phyloP scores from a whole-genome alignment of 1,139 yeast species.

The Taphrina betulina region DNA sequence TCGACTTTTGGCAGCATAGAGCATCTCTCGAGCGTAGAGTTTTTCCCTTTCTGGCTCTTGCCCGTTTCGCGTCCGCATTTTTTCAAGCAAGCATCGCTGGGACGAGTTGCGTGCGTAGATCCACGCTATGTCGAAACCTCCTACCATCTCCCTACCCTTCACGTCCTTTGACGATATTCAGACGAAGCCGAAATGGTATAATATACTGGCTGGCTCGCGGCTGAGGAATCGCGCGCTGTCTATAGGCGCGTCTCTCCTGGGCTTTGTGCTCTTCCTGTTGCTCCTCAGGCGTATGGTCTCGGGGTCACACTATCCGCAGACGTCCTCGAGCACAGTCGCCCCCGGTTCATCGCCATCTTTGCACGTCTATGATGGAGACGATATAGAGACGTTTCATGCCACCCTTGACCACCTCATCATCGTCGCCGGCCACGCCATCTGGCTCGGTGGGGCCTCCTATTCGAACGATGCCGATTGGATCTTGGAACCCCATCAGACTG shows the following conservation, averaged over 20 bases:
- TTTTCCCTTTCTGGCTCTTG: too few relatives aligned
- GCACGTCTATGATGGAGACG: slow-evolving; percentile 20
- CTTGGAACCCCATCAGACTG: slow-evolving; percentile 64
- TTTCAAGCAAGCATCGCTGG: too few relatives aligned
- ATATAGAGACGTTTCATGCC: neutral
- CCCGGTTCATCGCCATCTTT: neutral
- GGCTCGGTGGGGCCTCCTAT: slow-evolving; percentile 53
- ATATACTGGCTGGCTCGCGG: slow-evolving; percentile 12
- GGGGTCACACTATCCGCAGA: neutral
- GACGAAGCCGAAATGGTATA: slow-evolving; percentile 1
- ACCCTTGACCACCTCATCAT: slow-evolving; percentile 49
- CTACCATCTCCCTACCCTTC: slow-evolving; percentile 27
- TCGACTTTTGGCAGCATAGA: too few relatives aligned
- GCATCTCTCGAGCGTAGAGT: too few relatives aligned
- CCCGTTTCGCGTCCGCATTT: too few relatives aligned
- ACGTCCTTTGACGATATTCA: slow-evolving; percentile 10
- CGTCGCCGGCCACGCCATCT: slow-evolving; percentile 69
- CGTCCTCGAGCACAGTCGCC: neutral
- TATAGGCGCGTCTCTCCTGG: neutral
- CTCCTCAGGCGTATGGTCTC: neutral
- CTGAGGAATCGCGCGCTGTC: slow-evolving; percentile 21
- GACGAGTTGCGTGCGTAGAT: too few relatives aligned
- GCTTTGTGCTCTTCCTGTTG: neutral
- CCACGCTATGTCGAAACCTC: slow-evolving; percentile 26
- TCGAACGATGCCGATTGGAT: slow-evolving; percentile 50